Evolutionary conservation across 768 basidiomycete species (phyloP).

Genomic region (Chiua virens): DNA sequence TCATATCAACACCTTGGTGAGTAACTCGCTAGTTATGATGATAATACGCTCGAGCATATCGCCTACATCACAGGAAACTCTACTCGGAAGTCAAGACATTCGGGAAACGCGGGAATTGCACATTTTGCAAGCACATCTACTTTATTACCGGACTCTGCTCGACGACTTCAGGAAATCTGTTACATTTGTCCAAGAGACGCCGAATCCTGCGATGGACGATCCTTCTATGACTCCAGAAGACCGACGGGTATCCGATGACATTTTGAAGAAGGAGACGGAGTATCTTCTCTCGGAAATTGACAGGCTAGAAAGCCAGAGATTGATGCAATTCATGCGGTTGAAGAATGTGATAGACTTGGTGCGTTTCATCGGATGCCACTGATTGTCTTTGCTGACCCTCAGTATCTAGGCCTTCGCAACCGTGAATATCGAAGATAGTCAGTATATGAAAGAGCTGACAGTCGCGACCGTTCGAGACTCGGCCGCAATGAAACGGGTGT

Average conservation of each 20-base stretch:
- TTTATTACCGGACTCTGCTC: constrained; percentile 54
- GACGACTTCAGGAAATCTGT: constrained; percentile 54
- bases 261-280: constrained; percentile 47
- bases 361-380: neutral
- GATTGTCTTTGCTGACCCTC: neutral
- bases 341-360: constrained; percentile 37
- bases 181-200: constrained; percentile 46
- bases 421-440: constrained; percentile 58
- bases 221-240: constrained; percentile 12
- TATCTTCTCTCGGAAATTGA: constrained; percentile 51
- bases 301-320: constrained; percentile 40
- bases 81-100: constrained; percentile 41
- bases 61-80: constrained; percentile 39
- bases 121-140: constrained; percentile 54
- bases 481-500: constrained; percentile 38
- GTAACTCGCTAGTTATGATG: constrained; percentile 4
- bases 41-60: neutral
- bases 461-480: constrained; percentile 43
- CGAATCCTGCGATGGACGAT: constrained; percentile 47
- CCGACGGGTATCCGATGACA: constrained; percentile 21
- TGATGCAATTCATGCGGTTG: constrained; percentile 29
- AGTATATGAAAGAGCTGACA: constrained; percentile 51
- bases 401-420: constrained; percentile 52
- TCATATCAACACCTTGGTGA: constrained; percentile 51
- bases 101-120: constrained; percentile 53